Percentiles rank a stretch among this genome's conserved stretches.
phyloP scores from a whole-genome alignment of 371 early-diverging fungal species.

The Globomyces sp. region DNA sequence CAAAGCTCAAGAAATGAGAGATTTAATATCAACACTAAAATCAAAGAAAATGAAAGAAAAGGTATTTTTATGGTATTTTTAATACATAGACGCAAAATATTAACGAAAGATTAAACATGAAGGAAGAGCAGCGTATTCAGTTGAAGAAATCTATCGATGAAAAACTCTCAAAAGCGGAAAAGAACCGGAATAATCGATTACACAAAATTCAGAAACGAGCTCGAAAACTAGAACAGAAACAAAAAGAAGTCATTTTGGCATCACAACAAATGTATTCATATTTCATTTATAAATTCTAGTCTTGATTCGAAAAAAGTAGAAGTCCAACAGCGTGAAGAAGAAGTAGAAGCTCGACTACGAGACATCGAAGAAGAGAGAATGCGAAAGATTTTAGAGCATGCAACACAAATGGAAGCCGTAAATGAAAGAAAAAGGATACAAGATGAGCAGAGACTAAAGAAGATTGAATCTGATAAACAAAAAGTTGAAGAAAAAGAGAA shows the following conservation, averaged over 20 bases:
- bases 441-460: background rate
- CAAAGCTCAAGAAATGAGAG: no score
- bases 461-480: background rate
- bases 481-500: background rate
- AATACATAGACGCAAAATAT: no score
- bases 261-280: background rate
- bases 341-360: background rate
- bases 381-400: background rate
- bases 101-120: no score
- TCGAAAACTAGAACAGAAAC: background rate
- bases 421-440: background rate
- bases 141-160: background rate
- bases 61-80: no score
- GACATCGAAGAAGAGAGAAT: slow-evolving; percentile 1
- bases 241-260: background rate
- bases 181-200: background rate
- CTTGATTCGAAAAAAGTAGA: background rate
- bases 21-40: no score
- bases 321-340: background rate
- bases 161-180: background rate
- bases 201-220: background rate
- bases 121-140: slow-evolving; percentile 12
- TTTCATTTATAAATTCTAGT: background rate
- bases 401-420: background rate
- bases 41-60: no score